phyloP scores from a whole-genome alignment of 495 filamentous ascomycete species.

The Patellaria atrata region DNA sequence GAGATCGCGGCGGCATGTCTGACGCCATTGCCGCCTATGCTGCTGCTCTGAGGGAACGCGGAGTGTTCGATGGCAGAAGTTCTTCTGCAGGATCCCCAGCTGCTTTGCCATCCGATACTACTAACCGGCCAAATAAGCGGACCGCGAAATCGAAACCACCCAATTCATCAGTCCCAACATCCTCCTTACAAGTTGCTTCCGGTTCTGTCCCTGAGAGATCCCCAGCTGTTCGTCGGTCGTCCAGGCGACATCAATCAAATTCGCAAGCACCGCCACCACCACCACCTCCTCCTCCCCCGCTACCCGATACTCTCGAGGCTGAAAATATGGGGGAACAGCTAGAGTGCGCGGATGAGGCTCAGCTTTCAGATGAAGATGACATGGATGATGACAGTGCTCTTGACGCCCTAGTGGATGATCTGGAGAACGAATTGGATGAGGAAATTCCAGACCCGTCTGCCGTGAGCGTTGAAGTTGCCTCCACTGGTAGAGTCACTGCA shows the following conservation, averaged over 20 bases:
- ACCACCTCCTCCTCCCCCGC: slow-evolving; percentile 36
- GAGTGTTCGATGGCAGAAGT: slow-evolving; percentile 26
- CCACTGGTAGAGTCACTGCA: slow-evolving; percentile 86
- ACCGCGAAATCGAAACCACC: slow-evolving; percentile 11
- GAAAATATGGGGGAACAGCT: slow-evolving; percentile 38
- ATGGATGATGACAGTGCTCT: slow-evolving; percentile 58
- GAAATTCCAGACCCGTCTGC: slow-evolving; percentile 66
- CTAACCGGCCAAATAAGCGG: slow-evolving; percentile 12
- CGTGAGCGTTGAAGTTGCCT: slow-evolving; percentile 83
- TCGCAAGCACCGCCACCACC: slow-evolving; percentile 27
- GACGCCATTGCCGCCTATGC: slow-evolving; percentile 65
- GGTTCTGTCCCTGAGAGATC: slow-evolving; percentile 27
- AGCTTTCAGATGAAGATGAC: slow-evolving; percentile 60
- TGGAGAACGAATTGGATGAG: slow-evolving; percentile 79
- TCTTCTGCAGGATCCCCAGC: slow-evolving; percentile 13
- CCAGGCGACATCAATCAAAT: slow-evolving; percentile 34
- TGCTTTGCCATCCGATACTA: slow-evolving; percentile 11
- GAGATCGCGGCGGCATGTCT: slow-evolving; percentile 51
- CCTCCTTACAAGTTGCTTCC: slow-evolving; percentile 32
- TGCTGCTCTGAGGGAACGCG: slow-evolving; percentile 57
- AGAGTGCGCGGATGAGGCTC: slow-evolving; percentile 90
- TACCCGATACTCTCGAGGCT: slow-evolving; percentile 24
- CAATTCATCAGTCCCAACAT: slow-evolving; percentile 1
- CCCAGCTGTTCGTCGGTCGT: slow-evolving; percentile 19
- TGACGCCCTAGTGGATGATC: slow-evolving; percentile 76